phyloP scores from a whole-genome alignment of 176 grass and related monocot species.

The Cocos nucifera region DNA sequence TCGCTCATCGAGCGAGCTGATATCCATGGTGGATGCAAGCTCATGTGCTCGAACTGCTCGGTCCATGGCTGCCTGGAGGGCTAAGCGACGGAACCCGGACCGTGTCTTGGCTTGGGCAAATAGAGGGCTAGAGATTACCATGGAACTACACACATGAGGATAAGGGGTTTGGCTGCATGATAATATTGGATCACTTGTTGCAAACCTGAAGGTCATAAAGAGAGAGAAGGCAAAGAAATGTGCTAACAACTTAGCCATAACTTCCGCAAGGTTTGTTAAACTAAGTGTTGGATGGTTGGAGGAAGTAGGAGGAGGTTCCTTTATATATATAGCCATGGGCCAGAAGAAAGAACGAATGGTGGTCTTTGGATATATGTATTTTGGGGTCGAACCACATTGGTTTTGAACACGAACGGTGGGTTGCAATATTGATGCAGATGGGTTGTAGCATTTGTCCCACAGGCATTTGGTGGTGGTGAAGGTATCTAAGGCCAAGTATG shows the following conservation, averaged over 20 bases:
- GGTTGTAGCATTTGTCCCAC: too few relatives aligned
- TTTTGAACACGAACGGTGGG: too few relatives aligned
- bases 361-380: too few relatives aligned
- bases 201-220: neutral
- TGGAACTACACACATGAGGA: constrained; percentile 12
- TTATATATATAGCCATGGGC: neutral
- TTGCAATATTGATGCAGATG: too few relatives aligned
- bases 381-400: too few relatives aligned
- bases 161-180: constrained; percentile 13
- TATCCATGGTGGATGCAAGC: neutral
- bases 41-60: neutral
- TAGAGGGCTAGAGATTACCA: neutral
- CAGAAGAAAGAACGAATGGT: too few relatives aligned
- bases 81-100: neutral
- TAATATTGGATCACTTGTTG: neutral
- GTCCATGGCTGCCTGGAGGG: constrained; percentile 3
- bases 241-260: neutral
- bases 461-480: too few relatives aligned
- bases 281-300: neutral
- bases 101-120: constrained; percentile 1
- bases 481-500: too few relatives aligned
- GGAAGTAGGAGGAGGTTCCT: neutral
- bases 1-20: neutral
- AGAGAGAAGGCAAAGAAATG: neutral
- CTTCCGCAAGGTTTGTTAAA: neutral